Conservation (phyloP, 371 early-diverging fungal genomes). For the Mucor velutinosus region DNA sequence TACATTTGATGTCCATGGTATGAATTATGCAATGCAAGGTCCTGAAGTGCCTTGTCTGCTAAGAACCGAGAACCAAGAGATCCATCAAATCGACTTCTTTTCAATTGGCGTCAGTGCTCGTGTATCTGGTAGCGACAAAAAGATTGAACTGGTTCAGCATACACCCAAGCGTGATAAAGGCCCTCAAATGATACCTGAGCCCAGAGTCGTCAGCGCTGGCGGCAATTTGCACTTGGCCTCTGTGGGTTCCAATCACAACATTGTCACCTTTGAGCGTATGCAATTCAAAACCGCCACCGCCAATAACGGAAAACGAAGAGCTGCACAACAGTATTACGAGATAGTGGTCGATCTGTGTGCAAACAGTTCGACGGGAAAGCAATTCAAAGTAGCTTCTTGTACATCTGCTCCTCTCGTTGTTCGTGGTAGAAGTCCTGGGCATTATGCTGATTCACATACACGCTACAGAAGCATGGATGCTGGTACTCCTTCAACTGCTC, state of each 20-base stretch:
- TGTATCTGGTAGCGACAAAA: conserved; percentile 57
- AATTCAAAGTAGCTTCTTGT: conserved; percentile 62
- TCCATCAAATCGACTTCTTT: conserved; percentile 54
- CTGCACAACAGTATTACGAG: conserved; percentile 89
- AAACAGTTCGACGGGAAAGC: conserved; percentile 47
- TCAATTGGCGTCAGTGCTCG: conserved; percentile 68
- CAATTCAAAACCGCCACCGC: conserved; percentile 95
- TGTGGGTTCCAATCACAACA: conserved; percentile 45
- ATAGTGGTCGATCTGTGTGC: conserved; percentile 71
- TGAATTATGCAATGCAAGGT: conserved; percentile 38
- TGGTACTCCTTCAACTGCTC: conserved; percentile 38
- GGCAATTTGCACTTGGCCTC: conserved; percentile 55
- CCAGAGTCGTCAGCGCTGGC: conserved; percentile 60
- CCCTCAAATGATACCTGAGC: conserved; percentile 75
- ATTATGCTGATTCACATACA: conserved; percentile 74
- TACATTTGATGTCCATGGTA: conserved; percentile 60
- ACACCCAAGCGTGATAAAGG: conserved; percentile 93
- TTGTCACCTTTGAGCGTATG: conserved; percentile 85
- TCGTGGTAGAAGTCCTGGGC: conserved; percentile 90
- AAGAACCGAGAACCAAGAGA: conserved; percentile 35
- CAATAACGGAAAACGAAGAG: conserved; percentile 85
- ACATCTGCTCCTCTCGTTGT: conserved; percentile 84
- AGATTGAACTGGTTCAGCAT: conserved; percentile 84
- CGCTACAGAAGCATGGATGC: conserved; percentile 34
- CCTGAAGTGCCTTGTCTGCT: conserved; percentile 61